Evolutionary conservation across 257 asterid species (phyloP).

Genomic region (Jaltomata sinuosa): DNA sequence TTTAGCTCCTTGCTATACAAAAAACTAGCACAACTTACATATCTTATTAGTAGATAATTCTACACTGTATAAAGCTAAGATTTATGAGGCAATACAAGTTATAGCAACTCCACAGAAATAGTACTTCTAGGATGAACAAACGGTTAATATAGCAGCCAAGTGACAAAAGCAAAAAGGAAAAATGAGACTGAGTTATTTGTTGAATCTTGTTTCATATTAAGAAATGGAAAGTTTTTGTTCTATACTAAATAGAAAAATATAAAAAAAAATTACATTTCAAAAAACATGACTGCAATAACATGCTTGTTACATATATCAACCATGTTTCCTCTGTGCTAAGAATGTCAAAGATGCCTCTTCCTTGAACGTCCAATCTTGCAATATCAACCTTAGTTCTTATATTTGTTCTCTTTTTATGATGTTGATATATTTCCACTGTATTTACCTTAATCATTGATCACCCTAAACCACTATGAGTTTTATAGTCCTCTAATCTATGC

Average conservation of each 20-base stretch:
- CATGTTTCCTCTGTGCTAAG: neutral
- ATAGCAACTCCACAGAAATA: too few relatives aligned
- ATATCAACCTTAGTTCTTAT: neutral
- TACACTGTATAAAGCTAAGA: too few relatives aligned
- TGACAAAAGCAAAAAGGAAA: neutral
- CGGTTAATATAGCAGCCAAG: too few relatives aligned
- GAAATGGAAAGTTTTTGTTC: neutral
- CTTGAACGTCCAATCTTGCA: neutral
- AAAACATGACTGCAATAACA: neutral
- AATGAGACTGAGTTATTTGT: neutral
- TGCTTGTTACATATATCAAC: neutral
- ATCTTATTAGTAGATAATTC: too few relatives aligned
- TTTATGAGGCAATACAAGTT: too few relatives aligned
- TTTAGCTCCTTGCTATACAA: too few relatives aligned
- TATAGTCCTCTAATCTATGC: neutral
- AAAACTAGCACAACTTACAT: too few relatives aligned
- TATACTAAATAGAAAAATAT: neutral
- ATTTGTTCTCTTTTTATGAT: neutral
- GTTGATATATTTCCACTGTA: neutral
- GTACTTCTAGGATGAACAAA: too few relatives aligned
- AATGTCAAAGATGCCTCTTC: neutral
- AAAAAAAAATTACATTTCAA: too few relatives aligned
- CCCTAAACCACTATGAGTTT: neutral
- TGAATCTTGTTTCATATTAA: neutral
- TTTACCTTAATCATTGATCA: neutral